phyloP scores from a whole-genome alignment of 176 grass and related monocot genomes.

The Coix lacrymajobi region DNA sequence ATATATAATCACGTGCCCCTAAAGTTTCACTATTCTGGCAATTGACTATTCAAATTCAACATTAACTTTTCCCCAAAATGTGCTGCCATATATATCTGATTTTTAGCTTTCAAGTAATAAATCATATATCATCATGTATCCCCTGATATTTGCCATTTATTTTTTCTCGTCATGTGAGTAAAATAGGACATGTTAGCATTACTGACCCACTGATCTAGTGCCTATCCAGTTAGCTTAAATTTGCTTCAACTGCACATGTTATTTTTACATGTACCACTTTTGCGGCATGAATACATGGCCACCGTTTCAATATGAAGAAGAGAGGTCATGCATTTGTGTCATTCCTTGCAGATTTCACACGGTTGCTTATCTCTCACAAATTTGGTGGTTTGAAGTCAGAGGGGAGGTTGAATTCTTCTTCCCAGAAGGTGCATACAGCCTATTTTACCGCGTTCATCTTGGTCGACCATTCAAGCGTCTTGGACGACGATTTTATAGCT shows the following conservation, averaged over 20 bases:
- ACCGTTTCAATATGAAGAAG: not conserved
- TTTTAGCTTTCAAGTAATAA: not conserved
- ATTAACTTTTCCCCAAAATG: not conserved
- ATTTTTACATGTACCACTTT: not conserved
- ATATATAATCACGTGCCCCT: not conserved
- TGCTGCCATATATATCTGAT: not conserved
- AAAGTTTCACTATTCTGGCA: not conserved
- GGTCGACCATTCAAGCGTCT: constrained; percentile 59
- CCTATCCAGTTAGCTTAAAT: not conserved
- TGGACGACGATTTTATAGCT: constrained; percentile 50
- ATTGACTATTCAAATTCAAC: not conserved
- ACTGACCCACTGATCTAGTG: not conserved
- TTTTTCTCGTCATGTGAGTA: not conserved
- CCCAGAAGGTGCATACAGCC: constrained; percentile 75
- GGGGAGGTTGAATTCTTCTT: constrained; percentile 81
- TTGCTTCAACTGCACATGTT: not conserved
- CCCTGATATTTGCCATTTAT: not conserved
- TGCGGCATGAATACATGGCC: not conserved
- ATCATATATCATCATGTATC: not conserved
- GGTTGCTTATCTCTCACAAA: constrained; percentile 74
- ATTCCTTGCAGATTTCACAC: constrained; percentile 53
- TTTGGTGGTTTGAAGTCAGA: constrained; percentile 89
- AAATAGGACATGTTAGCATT: constrained; percentile 7
- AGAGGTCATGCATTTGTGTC: not conserved
- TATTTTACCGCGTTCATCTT: constrained; percentile 73